Conservation (phyloP, 495 filamentous ascomycete species). For the Sporormia fimetaria region DNA sequence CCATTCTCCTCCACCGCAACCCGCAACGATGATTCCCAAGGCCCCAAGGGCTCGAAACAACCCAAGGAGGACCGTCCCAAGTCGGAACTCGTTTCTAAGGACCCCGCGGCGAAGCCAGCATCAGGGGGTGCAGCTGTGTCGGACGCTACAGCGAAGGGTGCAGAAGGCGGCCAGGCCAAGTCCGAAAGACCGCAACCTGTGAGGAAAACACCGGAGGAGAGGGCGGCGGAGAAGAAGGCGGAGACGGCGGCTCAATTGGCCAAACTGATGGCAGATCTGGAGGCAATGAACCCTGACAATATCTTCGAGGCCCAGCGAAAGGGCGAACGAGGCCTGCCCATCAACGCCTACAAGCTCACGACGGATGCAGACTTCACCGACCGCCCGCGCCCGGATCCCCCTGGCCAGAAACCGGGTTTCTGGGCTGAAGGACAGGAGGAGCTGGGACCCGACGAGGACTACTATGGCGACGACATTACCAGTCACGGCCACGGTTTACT, state of each 20-base stretch:
- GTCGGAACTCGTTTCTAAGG: too few species aligned
- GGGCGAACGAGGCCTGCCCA: constrained; percentile 1
- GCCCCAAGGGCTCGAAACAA: background rate
- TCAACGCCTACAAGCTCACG: background rate
- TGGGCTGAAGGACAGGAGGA: constrained; percentile 21
- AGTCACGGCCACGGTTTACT: constrained; percentile 71
- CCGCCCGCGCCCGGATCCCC: too few species aligned
- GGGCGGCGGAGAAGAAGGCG: background rate
- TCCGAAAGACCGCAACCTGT: too few species aligned
- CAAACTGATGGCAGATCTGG: constrained; percentile 10
- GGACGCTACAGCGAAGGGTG: too few species aligned
- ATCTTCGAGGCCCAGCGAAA: constrained; percentile 4
- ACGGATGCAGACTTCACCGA: constrained; percentile 14
- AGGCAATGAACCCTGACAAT: constrained; percentile 5
- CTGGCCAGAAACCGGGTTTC: constrained; percentile 9
- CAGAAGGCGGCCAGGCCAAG: too few species aligned
- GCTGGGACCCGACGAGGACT: constrained; percentile 41
- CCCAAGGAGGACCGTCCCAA: too few species aligned
- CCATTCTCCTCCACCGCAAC: constrained; percentile 21
- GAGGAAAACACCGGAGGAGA: too few species aligned
- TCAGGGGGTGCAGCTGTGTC: too few species aligned
- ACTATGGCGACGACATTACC: constrained; percentile 71
- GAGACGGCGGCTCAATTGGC: background rate
- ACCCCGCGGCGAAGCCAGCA: background rate
- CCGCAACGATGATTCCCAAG: background rate